These are phyloP conservation scores for Pichia sp. DNA, from an alignment of 1,139 yeast species.

Conservation along the genomic window DNA sequence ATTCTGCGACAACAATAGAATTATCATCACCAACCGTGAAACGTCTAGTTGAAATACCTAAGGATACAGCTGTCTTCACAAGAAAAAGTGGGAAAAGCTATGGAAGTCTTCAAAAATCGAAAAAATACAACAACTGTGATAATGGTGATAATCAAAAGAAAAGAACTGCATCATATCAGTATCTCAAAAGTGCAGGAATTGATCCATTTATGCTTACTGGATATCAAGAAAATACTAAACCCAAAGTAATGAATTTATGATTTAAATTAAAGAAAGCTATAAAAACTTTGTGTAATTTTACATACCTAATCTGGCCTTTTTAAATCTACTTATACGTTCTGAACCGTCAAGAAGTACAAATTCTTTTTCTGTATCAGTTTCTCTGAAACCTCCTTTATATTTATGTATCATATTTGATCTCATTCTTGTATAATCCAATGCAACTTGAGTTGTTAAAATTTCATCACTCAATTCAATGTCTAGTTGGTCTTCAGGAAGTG, in stretches of 20 bases:
- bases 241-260: constrained; percentile 2
- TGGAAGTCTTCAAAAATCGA: neutral
- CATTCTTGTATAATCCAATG: constrained; percentile 50
- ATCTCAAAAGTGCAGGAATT: constrained; percentile 20
- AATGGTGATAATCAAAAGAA: constrained; percentile 7
- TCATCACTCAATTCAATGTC: constrained; percentile 32
- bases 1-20: neutral
- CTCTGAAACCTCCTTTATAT: constrained; percentile 41
- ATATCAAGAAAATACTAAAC: constrained; percentile 17
- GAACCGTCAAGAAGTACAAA: constrained; percentile 66
- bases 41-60: constrained; percentile 12
- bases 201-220: constrained; percentile 27
- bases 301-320: constrained; percentile 41
- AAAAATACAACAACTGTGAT: neutral
- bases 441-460: constrained; percentile 40
- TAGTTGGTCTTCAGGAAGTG: constrained; percentile 23
- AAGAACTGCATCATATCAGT: constrained; percentile 18
- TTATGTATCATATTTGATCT: constrained; percentile 44
- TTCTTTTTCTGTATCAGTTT: constrained; percentile 46
- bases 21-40: neutral
- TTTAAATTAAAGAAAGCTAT: neutral
- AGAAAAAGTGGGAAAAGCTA: constrained; percentile 10
- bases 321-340: constrained; percentile 57
- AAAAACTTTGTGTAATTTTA: constrained; percentile 1
- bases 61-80: constrained; percentile 21